A percentile compares a stretch with the other conserved stretches of the same genome.
These are phyloP conservation scores for Coffea humblotiana DNA, from an alignment of 305 asterid species.

Conservation along the genomic window DNA sequence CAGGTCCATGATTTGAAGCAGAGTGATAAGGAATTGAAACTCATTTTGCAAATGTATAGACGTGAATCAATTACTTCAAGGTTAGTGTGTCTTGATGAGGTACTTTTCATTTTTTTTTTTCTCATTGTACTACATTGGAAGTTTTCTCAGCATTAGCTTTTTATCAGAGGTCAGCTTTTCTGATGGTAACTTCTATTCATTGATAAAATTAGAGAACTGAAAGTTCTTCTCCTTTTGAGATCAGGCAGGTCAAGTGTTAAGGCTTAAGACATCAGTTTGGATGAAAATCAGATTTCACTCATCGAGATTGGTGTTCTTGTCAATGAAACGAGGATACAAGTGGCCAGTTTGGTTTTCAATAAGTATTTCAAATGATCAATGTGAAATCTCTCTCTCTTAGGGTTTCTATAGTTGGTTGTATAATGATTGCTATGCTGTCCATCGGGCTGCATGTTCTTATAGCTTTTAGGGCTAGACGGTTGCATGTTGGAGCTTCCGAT, in stretches of 20 bases:
- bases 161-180: background rate
- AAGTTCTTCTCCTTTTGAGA: background rate
- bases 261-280: background rate
- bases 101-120: slow-evolving; percentile 6
- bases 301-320: background rate
- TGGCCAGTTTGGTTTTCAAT: background rate
- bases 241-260: background rate
- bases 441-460: no score
- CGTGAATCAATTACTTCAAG: slow-evolving; percentile 73
- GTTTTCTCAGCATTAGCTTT: background rate
- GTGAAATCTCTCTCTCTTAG: background rate
- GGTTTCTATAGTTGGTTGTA: background rate
- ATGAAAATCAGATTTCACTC: background rate
- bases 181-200: background rate
- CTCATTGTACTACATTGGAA: background rate
- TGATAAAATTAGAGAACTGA: background rate
- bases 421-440: background rate
- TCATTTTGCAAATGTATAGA: slow-evolving; percentile 66
- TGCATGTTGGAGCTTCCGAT: no score
- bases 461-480: no score
- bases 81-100: slow-evolving; percentile 34
- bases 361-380: background rate
- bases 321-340: background rate
- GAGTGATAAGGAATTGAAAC: slow-evolving; percentile 64
- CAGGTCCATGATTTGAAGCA: slow-evolving; percentile 76